These are phyloP conservation scores for Geranium rotundifolium DNA, from an alignment of 345 rosid species.

Conservation along the genomic window DNA sequence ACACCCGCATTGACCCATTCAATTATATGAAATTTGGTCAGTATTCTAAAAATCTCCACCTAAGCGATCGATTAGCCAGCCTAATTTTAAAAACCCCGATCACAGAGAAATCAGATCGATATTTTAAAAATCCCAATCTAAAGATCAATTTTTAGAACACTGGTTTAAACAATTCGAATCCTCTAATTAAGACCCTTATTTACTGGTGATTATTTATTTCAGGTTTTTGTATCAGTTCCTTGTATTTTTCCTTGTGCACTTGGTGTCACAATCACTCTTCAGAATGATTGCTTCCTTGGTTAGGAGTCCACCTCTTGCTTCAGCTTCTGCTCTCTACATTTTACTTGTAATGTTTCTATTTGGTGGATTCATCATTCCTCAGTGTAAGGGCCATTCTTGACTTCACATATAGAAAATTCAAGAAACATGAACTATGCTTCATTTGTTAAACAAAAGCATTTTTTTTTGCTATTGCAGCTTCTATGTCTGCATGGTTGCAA, in stretches of 20 bases:
- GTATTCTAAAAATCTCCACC: too few relatives aligned
- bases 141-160: too few relatives aligned
- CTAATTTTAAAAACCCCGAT: too few relatives aligned
- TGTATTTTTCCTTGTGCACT: conserved; percentile 35
- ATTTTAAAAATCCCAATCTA: too few relatives aligned
- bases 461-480: conserved; percentile 20
- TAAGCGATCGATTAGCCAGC: too few relatives aligned
- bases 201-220: background rate
- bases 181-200: conserved; percentile 4
- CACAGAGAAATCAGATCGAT: too few relatives aligned
- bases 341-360: conserved; percentile 19
- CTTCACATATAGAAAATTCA: background rate
- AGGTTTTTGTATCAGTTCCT: conserved; percentile 37
- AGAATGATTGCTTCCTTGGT: conserved; percentile 31
- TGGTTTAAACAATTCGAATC: too few relatives aligned
- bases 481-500: conserved; percentile 32
- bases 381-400: conserved; percentile 18
- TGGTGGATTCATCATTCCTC: conserved; percentile 39
- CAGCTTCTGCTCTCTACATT: conserved; percentile 12
- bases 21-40: too few relatives aligned
- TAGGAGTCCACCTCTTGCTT: conserved; percentile 22
- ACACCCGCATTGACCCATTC: too few relatives aligned
- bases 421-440: background rate
- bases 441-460: background rate
- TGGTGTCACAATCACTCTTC: conserved; percentile 31